Base-by-base conservation (phyloP, 1,284 basidiomycete genomes). In the Pulveroboletus sp. region DNA sequence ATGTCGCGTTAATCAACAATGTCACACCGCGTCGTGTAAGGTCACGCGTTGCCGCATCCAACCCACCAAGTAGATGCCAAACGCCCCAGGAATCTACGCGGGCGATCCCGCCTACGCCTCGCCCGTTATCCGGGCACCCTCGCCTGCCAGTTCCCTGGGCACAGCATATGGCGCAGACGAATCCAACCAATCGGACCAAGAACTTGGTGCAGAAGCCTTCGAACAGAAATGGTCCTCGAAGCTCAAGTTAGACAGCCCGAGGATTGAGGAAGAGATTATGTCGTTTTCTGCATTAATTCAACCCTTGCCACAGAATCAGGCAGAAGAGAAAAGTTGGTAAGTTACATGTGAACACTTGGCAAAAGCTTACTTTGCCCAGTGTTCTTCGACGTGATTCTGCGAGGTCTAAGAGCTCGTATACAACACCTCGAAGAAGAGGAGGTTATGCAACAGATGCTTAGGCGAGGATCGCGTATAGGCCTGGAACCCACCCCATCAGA, bases 141-240 rank as follows among this genome's bases (percentile, higher is more conserved):
- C 87, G 4, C 87, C 87, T 19, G 80, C 84, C 16, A 87, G 84
- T 59, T 87, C 87, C 8, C 78, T 90, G 43, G 86, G 84, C 51
- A 87, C 86, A 33, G 74, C 78, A 10, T 85, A 87, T 56, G 79
- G 76, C 9, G 76, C 75, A 26, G 87, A 89, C 66, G 80, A 83
- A 61, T 86, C 84, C 1, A 75, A 76, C 16, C 68, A 73, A 24
- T 81, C 79, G 15, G 87, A 89, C 63, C 67, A 68, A 11, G 83
- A 83, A 59, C 66, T 86, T 40, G 73, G 72, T 45, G 75, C 81
- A 51, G 65, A 70, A 33, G 77, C 71, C 1, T 84, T 89, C 60
- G 79, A 79, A 59, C 67, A 69, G 53, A 86, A 82, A 66, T 78
- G 78, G 68, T 73, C 78, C 52, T 77, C 78, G 29, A 69, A 71